Evolutionary conservation across 805 yeast species (phyloP), one percentile per base, ranked within the genome.

Genomic region (Alloascoidea hylecoeti): DNA sequence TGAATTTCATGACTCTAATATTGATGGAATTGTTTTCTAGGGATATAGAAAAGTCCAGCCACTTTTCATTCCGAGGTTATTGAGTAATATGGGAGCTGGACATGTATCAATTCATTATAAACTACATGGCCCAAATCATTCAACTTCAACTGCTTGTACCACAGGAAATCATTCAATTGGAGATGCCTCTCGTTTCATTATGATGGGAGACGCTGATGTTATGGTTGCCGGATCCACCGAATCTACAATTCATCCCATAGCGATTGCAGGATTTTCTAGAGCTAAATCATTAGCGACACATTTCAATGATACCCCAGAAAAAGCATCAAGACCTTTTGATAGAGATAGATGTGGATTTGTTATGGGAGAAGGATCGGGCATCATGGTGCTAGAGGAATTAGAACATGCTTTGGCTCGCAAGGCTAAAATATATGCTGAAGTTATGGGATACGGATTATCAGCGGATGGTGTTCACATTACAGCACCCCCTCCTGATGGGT

Each of bases 151-250:
- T 0, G 98, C 98, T 1, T 92, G 99, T 62, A 95, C 99, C 3
- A 86, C 98, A 0, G 99, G 99, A 0, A 71, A 80, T 18, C 94
- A 92, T 51, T 71, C 96, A 0, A 78, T 92, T 36, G 97, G 97
- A 3, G 99, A 92, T 52, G 96, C 96, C 0, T 71, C 66, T 46
- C 72, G 88, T 49, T 78, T 88, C 48, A 83, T 92, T 41, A 61
- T 67, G 42, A 75, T 76, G 40, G 94, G 83, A 3, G 79, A 81
- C 58, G 84, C 89, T 6, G 78, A 86, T 46, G 83, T 79, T 3
- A 82, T 88, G 75, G 66, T 92, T 5, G 92, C 95, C 5, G 98
- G 98, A n/a, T 94, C 96, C 1, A 63, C 95, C 2, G 99, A 92
- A 49, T 76, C 89, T 2, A 70, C 85, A 9, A 63, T 86, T 5